A percentile compares a stretch with the other conserved stretches of the same genome.
Conservation (phyloP, 305 asterid genomes). For the Andrographis paniculata region DNA sequence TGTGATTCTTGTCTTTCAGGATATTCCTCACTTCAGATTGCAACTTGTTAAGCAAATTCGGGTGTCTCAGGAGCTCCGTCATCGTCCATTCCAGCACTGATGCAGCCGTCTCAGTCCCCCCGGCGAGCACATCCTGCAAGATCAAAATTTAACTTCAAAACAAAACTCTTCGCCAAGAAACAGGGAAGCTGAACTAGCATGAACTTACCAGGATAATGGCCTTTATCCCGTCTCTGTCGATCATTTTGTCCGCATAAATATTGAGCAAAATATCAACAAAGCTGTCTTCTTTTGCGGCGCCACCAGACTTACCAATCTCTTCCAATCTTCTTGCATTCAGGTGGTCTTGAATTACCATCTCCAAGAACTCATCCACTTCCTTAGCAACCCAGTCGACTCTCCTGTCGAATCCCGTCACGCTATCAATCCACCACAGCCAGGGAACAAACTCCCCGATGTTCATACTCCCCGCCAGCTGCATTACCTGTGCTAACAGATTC, state of each 20-base stretch:
- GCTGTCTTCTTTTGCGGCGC: too few relatives aligned
- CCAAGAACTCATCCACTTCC: too few relatives aligned
- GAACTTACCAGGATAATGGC: not conserved
- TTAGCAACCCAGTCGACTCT: too few relatives aligned
- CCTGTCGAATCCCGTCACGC: too few relatives aligned
- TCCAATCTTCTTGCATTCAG: too few relatives aligned
- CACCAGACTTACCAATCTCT: too few relatives aligned
- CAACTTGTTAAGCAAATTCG: not conserved
- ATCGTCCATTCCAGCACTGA: conserved; percentile 1
- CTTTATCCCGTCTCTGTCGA: conserved; percentile 2
- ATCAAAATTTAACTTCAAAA: not conserved
- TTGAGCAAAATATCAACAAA: conserved; percentile 1
- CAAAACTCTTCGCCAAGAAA: not conserved
- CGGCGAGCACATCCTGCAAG: conserved; percentile 3
- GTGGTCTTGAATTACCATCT: conserved; percentile 22
- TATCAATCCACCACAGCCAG: too few relatives aligned
- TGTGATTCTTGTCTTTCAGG: not conserved
- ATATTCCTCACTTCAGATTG: not conserved
- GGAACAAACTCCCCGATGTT: too few relatives aligned
- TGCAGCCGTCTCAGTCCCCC: conserved; percentile 1
- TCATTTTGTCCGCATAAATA: not conserved
- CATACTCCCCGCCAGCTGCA: too few relatives aligned
- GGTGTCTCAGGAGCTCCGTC: conserved; percentile 7
- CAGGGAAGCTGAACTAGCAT: not conserved
- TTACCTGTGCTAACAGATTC: too few relatives aligned